Evolutionary conservation across 2,329 filamentous ascomycete species (phyloP), one percentile per base, ranked within the genome.

Genomic region (Alternaria longipes): DNA sequence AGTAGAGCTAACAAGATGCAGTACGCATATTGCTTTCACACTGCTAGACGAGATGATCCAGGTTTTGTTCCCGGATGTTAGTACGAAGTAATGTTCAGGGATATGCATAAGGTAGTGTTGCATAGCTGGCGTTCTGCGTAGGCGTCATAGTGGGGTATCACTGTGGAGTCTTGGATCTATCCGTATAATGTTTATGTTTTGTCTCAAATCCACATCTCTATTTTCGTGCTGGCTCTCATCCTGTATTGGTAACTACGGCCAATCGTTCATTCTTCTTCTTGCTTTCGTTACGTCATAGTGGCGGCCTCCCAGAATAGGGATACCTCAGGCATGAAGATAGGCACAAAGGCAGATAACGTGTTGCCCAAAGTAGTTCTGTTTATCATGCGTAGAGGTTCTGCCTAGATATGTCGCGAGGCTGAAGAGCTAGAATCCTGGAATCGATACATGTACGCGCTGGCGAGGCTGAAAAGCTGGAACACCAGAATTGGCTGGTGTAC

Each of bases 21-120:
- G 82, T 70, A 81, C 81, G 8, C 83, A 85, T 71, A 72, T 85
- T 56, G 78, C 81, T n/a, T 84, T 83, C 58, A 83, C 82, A 14
- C 67, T 84, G 5, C 62, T 84, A 47, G 83, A 85, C 65, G 83
- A 84, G 72, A 72, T 84, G 50, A 66, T 84, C 11, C 73, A 78
- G 51, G 77, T 82, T 28, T 64, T 84, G 1, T 84, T 85, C 64
- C 74, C 75, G 5, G 76, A 77, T 58, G 54, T 49, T 5, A 50
- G 36, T 8, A 24, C 36, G 41, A 61, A 54, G 49, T 61, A 50
- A 58, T 54, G 36, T 30, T 30, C 28, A 30, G 11, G 4, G 4
- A 11, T 26, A 14, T 34, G 22, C 40, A 32, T 30, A 38, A 26
- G 26, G 20, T n/a, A 45, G 46, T 28, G 34, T 47, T 60, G 58